Evolutionary conservation across 2,329 filamentous ascomycete genomes (phyloP).

Genomic region (Mollisia scopiformis): DNA sequence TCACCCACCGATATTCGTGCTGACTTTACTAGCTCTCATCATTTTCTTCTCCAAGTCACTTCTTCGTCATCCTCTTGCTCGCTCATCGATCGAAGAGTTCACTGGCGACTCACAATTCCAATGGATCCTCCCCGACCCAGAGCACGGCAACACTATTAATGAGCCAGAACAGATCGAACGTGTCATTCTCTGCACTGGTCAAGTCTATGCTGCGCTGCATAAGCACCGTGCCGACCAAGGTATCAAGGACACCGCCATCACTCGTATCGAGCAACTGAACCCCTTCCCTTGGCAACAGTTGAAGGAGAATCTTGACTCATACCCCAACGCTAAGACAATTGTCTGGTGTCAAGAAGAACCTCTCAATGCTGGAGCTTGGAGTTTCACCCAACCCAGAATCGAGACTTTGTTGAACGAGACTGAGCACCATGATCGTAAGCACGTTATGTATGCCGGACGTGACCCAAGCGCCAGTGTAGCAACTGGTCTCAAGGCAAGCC

Average conservation of each 20-base stretch:
- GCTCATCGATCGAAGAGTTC: slow-evolving; percentile 90
- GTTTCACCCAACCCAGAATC: slow-evolving; percentile 94
- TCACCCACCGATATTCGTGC: slow-evolving; percentile 21
- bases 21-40: slow-evolving; percentile 67
- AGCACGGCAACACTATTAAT: slow-evolving; percentile 78
- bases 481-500: slow-evolving; percentile 85
- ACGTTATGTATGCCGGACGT: slow-evolving; percentile 96
- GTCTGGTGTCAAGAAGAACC: slow-evolving; percentile 99
- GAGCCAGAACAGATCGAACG: slow-evolving; percentile 86
- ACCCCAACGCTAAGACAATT: slow-evolving; percentile 96
- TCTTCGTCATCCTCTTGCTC: slow-evolving; percentile 89
- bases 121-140: slow-evolving; percentile 93
- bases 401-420: slow-evolving; percentile 96
- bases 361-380: slow-evolving; percentile 95
- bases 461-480: slow-evolving; percentile 93
- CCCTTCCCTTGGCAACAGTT: slow-evolving; percentile 99
- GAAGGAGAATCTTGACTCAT: slow-evolving; percentile 93
- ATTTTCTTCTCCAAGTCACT: slow-evolving; percentile 99
- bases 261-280: slow-evolving; percentile 95
- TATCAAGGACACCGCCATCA: slow-evolving; percentile 89
- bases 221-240: slow-evolving; percentile 89
- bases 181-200: slow-evolving; percentile 91
- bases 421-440: slow-evolving; percentile 87
- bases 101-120: slow-evolving; percentile 89
- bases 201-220: slow-evolving; percentile 87